Evolutionary conservation across 2,329 filamentous ascomycete genomes (phyloP), one percentile per base, ranked within the genome.

Genomic region (Saccharata proteae): DNA sequence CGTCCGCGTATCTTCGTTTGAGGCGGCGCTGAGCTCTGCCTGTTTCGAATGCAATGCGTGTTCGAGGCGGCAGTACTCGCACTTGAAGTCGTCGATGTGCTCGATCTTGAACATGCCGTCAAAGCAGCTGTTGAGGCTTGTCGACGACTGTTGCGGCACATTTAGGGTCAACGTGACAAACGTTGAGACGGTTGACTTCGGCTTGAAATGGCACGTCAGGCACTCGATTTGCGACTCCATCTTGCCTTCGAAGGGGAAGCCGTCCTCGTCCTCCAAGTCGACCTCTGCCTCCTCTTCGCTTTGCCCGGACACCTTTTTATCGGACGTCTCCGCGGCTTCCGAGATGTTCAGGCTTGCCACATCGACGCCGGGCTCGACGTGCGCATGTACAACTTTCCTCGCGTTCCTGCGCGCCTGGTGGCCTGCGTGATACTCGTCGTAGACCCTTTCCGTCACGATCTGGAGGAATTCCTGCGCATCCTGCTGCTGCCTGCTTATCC

Each of bases 381-480:
- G 19, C 16, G 29, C 28, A 18, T 22, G 28, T n/a, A n/a, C n/a
- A 9, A 43, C 47, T 6, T 37, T 35, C 13, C 42, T 47, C 28
- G 74, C 74, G 36, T 71, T 65, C 26, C 60, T 62, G 40, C 86
- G 69, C 9, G 83, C 85, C 48, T 79, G 72, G 45, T 72, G 69
- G 2, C 84, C 85, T 4, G 85, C 85, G 50, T 92, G 77, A 47
- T 94, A 93, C 57, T 98, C 90, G 49, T 98, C 90, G 47, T 83
- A 85, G 34, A 98, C 64, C 31, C 88, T 71, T 60, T 98, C 88
- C 3, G 84, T 80, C 9, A 98, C 79, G 29, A 96, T 78, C 59
- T 98, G 90, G 34, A 98, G 59, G 41, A 98, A 94, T 54, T 98
- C 90, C 50, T 98, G 90, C 8, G 90, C 90, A 61, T 98, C 90